Percentiles rank a stretch among this genome's conserved stretches.
Conservation (phyloP, 2,329 filamentous ascomycete genomes). For the Colletotrichum shisoi region DNA sequence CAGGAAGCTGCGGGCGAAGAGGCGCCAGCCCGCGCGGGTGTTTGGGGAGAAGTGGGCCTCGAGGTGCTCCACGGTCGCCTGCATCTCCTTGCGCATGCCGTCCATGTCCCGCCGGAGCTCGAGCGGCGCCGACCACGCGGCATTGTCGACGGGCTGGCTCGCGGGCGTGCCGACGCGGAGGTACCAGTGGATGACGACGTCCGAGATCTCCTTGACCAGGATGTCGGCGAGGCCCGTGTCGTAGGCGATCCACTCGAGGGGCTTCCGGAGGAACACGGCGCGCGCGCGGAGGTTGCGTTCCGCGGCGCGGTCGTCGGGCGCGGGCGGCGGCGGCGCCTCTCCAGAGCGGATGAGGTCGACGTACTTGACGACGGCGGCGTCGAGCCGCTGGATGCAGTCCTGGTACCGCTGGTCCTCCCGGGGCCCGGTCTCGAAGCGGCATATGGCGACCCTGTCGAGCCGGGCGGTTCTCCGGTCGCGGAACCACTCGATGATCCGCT, state of each 20-base stretch:
- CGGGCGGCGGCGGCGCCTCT: too few relatives aligned
- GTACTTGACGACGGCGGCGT: background rate
- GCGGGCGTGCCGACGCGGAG: constrained; percentile 4
- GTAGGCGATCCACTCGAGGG: constrained; percentile 15
- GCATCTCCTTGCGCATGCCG: background rate
- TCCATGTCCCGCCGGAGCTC: constrained; percentile 12
- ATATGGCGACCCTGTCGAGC: constrained; percentile 4
- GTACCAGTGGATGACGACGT: constrained; percentile 12
- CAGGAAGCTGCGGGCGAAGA: background rate
- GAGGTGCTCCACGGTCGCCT: constrained; percentile 1
- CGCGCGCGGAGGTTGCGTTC: constrained; percentile 4
- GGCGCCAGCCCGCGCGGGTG: background rate
- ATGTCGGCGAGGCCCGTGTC: constrained; percentile 12
- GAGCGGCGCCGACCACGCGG: background rate
- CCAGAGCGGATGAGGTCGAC: background rate
- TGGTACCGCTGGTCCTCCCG: constrained; percentile 16
- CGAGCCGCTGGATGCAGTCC: background rate
- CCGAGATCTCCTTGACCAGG: background rate
- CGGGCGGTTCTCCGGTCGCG: background rate
- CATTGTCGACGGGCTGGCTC: constrained; percentile 3
- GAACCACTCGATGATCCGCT: background rate
- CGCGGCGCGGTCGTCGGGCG: background rate
- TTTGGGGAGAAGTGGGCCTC: background rate
- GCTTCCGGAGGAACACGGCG: constrained; percentile 8
- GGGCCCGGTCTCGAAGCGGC: background rate